These are phyloP conservation scores for Ophiostoma novo-ulmi DNA, from an alignment of 2,329 filamentous ascomycete genomes.

Conservation along the genomic window DNA sequence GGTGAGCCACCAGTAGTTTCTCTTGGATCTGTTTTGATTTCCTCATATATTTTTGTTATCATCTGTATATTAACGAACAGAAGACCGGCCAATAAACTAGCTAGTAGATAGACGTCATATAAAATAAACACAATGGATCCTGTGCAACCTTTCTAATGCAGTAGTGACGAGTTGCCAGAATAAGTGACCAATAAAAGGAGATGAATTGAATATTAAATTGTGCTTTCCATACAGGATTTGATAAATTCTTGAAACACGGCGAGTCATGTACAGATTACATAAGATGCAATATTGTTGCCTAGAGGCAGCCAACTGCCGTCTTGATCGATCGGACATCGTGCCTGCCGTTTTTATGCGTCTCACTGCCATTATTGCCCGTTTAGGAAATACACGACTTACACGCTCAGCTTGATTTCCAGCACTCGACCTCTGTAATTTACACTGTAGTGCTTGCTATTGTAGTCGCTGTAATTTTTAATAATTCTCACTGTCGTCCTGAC, in stretches of 20 bases:
- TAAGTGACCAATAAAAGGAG: background rate
- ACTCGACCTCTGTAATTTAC: background rate
- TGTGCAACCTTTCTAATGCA: background rate
- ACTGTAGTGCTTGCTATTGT: background rate
- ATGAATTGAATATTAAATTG: background rate
- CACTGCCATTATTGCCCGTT: background rate
- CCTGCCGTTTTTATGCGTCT: background rate
- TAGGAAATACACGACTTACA: conserved; percentile 9
- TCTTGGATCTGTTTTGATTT: background rate
- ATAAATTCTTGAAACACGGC: background rate
- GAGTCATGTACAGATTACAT: background rate
- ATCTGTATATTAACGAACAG: background rate
- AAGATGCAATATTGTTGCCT: background rate
- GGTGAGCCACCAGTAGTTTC: background rate
- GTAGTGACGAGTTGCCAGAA: background rate
- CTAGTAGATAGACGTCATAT: background rate
- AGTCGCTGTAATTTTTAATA: background rate
- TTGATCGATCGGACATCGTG: background rate
- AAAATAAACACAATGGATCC: conserved; percentile 9
- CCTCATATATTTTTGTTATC: background rate
- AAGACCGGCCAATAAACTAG: background rate
- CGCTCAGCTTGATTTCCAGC: background rate
- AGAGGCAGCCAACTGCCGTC: conserved; percentile 7
- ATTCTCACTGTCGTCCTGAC: no score
- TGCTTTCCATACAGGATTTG: background rate